phyloP scores from a whole-genome alignment of 2,329 filamentous ascomycete genomes.

The Phialocephala subalpina region DNA sequence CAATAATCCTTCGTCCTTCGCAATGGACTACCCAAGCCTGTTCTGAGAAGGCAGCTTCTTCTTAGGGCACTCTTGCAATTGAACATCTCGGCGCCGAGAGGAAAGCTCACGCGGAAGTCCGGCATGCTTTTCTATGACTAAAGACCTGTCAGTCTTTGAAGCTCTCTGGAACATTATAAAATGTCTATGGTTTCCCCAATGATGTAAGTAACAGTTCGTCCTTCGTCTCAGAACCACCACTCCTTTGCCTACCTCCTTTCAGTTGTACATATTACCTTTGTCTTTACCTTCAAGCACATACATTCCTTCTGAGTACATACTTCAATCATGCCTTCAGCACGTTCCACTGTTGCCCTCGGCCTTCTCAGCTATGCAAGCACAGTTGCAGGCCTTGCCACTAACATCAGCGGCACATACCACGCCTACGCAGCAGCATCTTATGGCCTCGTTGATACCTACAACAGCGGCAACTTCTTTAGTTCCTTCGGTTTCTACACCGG shows the following conservation, averaged over 20 bases:
- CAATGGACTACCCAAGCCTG: neutral
- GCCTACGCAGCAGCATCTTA: conserved; percentile 26
- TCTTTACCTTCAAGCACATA: conserved; percentile 5
- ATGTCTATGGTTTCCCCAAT: neutral
- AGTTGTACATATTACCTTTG: conserved; percentile 3
- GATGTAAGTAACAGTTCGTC: conserved; percentile 17
- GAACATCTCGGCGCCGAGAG: conserved; percentile 17
- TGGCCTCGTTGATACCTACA: conserved; percentile 48
- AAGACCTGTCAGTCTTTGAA: neutral
- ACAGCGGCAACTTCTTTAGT: conserved; percentile 52
- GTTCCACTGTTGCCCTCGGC: conserved; percentile 7
- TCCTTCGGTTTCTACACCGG: conserved; percentile 60
- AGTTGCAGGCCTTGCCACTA: conserved; percentile 25
- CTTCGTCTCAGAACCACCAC: conserved; percentile 13
- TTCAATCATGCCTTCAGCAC: conserved; percentile 13
- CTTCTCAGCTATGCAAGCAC: conserved; percentile 23
- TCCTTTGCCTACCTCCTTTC: conserved; percentile 15
- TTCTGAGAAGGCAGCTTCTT: conserved; percentile 1
- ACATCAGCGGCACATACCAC: conserved; percentile 24
- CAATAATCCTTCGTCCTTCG: neutral
- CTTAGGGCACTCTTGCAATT: neutral
- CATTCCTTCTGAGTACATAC: conserved; percentile 11
- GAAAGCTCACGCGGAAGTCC: conserved; percentile 10
- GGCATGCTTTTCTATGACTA: conserved; percentile 20
- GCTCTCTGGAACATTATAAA: conserved; percentile 16